A percentile compares a stretch with the other conserved stretches of the same genome.
phyloP scores from a whole-genome alignment of 108 stramenopile species.

The Bacterosira constricta region DNA sequence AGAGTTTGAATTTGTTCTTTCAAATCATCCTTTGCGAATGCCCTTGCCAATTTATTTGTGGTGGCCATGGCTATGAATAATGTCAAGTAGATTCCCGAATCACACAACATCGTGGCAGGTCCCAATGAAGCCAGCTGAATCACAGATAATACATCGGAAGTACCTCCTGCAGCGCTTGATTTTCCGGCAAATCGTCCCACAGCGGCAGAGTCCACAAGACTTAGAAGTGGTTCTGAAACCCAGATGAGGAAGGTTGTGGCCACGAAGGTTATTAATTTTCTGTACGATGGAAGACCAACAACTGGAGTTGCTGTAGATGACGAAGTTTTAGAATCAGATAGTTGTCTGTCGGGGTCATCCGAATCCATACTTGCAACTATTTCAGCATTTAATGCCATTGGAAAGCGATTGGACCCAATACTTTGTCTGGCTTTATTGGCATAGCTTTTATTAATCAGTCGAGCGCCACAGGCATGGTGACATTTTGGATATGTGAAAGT shows the following conservation, averaged over 20 bases:
- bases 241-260: conserved; percentile 84
- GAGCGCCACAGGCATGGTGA: too few species aligned
- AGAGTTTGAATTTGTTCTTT: conserved; percentile 43
- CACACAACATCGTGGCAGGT: conserved; percentile 92
- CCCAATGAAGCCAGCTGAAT: conserved; percentile 91
- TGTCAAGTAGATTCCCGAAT: conserved; percentile 78
- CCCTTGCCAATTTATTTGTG: conserved; percentile 87
- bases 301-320: conserved; percentile 19
- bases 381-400: neutral
- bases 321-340: neutral
- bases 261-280: conserved; percentile 60
- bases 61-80: conserved; percentile 92
- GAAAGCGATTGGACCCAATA: too few species aligned
- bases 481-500: too few species aligned
- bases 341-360: neutral
- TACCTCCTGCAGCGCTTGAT: conserved; percentile 21
- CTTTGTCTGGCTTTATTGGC: too few species aligned
- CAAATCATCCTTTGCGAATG: conserved; percentile 64
- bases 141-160: conserved; percentile 43
- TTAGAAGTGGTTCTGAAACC: conserved; percentile 90
- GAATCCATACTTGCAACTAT: neutral
- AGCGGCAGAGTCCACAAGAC: conserved; percentile 91
- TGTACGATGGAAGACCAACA: conserved; percentile 66
- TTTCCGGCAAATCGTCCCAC: conserved; percentile 72
- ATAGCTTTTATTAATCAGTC: too few species aligned